phyloP scores from a whole-genome alignment of 148 eudicot genomes.

The Rhododendron henanense region DNA sequence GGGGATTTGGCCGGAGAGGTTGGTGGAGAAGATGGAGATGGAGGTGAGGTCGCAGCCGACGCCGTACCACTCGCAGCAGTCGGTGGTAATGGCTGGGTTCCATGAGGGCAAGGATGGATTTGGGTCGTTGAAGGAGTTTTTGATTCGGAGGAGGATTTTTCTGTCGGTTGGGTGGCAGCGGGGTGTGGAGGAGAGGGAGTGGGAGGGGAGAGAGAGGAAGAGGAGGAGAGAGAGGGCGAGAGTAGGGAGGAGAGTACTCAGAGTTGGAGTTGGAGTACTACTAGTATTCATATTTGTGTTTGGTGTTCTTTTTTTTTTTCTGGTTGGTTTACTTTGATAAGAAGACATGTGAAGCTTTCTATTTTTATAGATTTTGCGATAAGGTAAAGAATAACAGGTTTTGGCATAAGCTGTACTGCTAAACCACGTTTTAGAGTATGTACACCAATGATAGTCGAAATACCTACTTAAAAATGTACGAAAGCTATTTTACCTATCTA shows the following conservation, averaged over 20 bases:
- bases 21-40: constrained; percentile 23
- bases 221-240: constrained; percentile 3
- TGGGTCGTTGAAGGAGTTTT: constrained; percentile 23
- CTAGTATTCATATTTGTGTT: too few relatives aligned
- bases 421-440: too few relatives aligned
- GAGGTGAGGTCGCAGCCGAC: constrained; percentile 28
- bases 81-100: constrained; percentile 17
- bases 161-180: constrained; percentile 40
- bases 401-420: too few relatives aligned
- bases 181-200: constrained; percentile 11
- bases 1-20: constrained; percentile 39
- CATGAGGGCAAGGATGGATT: constrained; percentile 28
- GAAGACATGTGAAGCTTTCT: too few relatives aligned
- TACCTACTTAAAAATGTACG: too few relatives aligned
- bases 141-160: constrained; percentile 36
- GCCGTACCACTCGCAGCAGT: constrained; percentile 40
- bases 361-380: too few relatives aligned
- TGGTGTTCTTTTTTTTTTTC: not conserved
- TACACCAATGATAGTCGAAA: too few relatives aligned
- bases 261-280: not conserved
- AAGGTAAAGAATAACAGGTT: too few relatives aligned
- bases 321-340: not conserved
- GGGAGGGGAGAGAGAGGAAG: constrained; percentile 8
- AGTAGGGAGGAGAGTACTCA: not conserved
- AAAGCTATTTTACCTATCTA: too few relatives aligned